These are phyloP conservation scores for Colletotrichum gloeosporioides DNA, from an alignment of 2,329 filamentous ascomycete genomes.

Conservation along the genomic window DNA sequence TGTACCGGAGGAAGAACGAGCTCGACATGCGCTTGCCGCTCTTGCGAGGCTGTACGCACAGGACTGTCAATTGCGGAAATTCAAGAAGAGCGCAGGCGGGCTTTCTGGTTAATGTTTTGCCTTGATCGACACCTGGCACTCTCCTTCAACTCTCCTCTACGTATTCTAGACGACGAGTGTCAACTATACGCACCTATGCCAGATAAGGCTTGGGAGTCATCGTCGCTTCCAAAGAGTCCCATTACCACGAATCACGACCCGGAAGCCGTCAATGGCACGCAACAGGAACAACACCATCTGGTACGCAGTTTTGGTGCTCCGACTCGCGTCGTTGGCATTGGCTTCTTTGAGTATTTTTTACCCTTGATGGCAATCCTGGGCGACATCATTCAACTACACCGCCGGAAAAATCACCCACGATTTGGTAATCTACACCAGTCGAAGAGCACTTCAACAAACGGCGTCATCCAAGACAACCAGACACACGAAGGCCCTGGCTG, in stretches of 20 bases:
- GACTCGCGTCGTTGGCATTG: background rate
- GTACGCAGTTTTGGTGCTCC: background rate
- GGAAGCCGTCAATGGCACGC: background rate
- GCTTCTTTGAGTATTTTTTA: background rate
- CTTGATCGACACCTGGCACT: constrained; percentile 52
- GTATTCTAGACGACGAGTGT: constrained; percentile 51
- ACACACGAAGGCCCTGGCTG: background rate
- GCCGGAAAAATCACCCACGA: background rate
- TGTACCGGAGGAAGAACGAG: background rate
- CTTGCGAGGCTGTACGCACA: background rate
- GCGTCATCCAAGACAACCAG: background rate
- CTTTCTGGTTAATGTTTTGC: constrained; percentile 54
- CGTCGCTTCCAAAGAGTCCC: background rate
- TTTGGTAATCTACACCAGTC: background rate
- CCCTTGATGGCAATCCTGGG: background rate
- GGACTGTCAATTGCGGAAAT: background rate
- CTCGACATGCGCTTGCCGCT: background rate
- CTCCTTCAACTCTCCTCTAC: constrained; percentile 49
- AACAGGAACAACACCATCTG: background rate
- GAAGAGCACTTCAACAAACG: background rate
- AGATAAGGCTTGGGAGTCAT: constrained; percentile 21
- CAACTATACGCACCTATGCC: constrained; percentile 34
- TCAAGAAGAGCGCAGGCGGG: constrained; percentile 49
- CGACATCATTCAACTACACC: background rate
- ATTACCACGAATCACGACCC: background rate